Conservation (phyloP, 2,329 filamentous ascomycete species). For the Magnaporthiopsis poae region DNA sequence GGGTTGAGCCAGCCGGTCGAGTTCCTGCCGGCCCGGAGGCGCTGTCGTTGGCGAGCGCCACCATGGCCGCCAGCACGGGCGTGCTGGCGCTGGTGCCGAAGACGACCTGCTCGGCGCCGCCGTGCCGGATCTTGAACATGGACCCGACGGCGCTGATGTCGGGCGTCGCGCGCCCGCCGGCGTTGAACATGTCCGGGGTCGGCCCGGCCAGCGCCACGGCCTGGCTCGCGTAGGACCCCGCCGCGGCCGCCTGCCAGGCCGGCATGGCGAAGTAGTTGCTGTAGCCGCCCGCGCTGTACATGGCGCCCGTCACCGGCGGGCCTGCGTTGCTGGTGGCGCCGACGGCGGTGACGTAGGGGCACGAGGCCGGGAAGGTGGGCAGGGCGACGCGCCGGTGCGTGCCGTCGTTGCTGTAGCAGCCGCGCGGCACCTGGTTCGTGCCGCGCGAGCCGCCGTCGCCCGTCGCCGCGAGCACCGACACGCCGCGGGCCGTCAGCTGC, state of each 20-base stretch:
- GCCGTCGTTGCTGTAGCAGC: constrained; percentile 51
- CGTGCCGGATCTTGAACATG: constrained; percentile 36
- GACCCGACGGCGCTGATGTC: constrained; percentile 48
- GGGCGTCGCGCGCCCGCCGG: constrained; percentile 36
- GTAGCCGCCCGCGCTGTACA: constrained; percentile 43
- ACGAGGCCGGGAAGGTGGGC: constrained; percentile 55
- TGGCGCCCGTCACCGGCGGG: constrained; percentile 30
- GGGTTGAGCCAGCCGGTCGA: constrained; percentile 46
- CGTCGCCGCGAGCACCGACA: constrained; percentile 38
- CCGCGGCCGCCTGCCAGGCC: constrained; percentile 35
- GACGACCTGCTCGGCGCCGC: constrained; percentile 20
- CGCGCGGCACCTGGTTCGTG: constrained; percentile 29
- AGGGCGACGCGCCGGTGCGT: constrained; percentile 44
- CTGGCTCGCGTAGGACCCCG: constrained; percentile 26
- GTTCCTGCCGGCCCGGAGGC: constrained; percentile 37
- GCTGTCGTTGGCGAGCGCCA: constrained; percentile 45
- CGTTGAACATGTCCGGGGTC: constrained; percentile 35
- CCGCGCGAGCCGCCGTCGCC: constrained; percentile 42
- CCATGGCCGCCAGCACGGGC: constrained; percentile 43
- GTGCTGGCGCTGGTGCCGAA: constrained; percentile 42
- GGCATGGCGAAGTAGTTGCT: constrained; percentile 38
- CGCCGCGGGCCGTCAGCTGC: constrained; percentile 42
- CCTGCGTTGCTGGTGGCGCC: constrained; percentile 42
- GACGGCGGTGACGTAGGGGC: constrained; percentile 58
- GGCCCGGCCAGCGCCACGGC: constrained; percentile 24